Evolutionary conservation across 2,329 filamentous ascomycete species (phyloP), one percentile per base, ranked within the genome.

Genomic region (Pseudocercospora ulei): DNA sequence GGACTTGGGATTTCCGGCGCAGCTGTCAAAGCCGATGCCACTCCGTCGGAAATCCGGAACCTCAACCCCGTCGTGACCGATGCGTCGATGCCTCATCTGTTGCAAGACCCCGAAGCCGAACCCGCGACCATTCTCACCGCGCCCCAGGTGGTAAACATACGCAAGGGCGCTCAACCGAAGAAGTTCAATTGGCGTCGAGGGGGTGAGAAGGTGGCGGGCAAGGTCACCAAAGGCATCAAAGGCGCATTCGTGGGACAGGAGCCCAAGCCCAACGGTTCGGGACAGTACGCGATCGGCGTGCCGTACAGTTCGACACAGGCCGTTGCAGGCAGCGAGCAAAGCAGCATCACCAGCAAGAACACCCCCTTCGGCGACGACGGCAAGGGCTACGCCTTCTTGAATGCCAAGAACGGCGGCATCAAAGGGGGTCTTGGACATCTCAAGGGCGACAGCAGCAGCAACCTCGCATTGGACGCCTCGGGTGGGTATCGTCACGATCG

Each of bases 181-280:
- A 96, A 95, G 62, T 95, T 95, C 65, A 94, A 94, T 65, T 96
- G 90, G 87, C 94, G 95, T 72, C 94, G 92, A 68, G 86, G 86
- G 24, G 84, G 84, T 24, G 88, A 93, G 64, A 87, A 83, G 39
- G 80, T 96, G 53, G 87, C 87, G 17, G 93, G 95, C 62, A 88
- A 87, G 56, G 82, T 96, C 35, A 82, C 82, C 45, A 95, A 95
- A 67, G 86, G 87, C 36, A 78, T 96, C 61, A 94, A 93, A 62
- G 83, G 86, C 38, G 87, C 87, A 4, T 92, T 95, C 43, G 80
- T 79, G 50, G 64, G 64, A 35, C 54, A 55, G 8, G 44, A 50
- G 28, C 41, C 42, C 24, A 40, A 44, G 19, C 42, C 50, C 5
- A 11, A 12, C 20, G 30, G 30, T 8, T 36, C 48, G 34, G 54